Conservation (phyloP, 768 basidiomycete genomes). For the Daedaleopsis sinensis region DNA sequence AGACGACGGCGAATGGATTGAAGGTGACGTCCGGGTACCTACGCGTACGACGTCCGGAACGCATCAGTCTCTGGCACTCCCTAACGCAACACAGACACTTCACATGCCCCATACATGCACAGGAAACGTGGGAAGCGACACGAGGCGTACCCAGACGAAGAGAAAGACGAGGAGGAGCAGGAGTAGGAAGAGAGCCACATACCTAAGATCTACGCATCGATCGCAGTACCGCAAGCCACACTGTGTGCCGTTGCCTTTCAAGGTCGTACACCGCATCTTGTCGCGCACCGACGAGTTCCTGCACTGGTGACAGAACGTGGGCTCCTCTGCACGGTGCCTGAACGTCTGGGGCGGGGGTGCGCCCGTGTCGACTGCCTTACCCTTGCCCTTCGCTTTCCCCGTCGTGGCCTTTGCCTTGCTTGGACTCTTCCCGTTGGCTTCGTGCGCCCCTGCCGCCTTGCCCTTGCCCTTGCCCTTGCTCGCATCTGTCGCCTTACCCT, state of each 20-base stretch:
- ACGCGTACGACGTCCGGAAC: neutral
- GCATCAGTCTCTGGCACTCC: neutral
- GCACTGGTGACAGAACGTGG: slow-evolving; percentile 42
- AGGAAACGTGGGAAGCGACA: neutral
- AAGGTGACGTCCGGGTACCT: slow-evolving; percentile 46
- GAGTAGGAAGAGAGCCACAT: neutral
- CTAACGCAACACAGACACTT: too few relatives aligned
- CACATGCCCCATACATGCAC: neutral
- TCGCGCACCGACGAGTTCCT: slow-evolving; percentile 28
- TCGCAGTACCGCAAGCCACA: slow-evolving; percentile 41
- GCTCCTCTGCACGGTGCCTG: slow-evolving; percentile 7
- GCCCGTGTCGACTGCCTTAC: neutral
- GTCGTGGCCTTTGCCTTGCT: neutral
- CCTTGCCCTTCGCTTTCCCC: neutral
- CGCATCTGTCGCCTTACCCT: too few relatives aligned
- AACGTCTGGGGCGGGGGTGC: neutral
- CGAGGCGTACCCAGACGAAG: neutral
- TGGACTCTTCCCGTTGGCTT: neutral
- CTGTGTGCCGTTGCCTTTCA: slow-evolving; percentile 10
- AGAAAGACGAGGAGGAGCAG: neutral
- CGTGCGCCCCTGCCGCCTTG: neutral
- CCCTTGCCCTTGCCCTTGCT: slow-evolving; percentile 14
- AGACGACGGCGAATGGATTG: slow-evolving; percentile 29
- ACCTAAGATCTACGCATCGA: slow-evolving; percentile 39
- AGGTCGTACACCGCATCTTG: slow-evolving; percentile 41